Evolutionary conservation across 192 early-diverging fungal genomes (phyloP), one percentile per base, ranked within the genome.

Genomic region (Coemansia sp.): DNA sequence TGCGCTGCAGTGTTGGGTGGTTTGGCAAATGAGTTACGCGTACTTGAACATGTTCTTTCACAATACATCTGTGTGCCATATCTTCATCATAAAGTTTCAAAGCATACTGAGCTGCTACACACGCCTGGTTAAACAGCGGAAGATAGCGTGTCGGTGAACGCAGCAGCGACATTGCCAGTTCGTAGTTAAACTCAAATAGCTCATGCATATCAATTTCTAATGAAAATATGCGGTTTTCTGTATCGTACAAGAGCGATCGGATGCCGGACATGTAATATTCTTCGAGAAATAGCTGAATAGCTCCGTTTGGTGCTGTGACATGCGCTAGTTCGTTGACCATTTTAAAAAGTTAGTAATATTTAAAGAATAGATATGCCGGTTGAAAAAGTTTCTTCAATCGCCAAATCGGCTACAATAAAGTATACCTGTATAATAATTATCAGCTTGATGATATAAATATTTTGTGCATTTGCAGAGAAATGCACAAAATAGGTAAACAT

Each of bases 1-100:
- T 81, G 17, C 85, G 66, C 38, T 64, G 41, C 17, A 84, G 32
- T 39, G 67, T 49, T 17, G 69, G 70, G 19, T 73, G 64, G 23
- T 72, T 69, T 2, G 79, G 83, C 27, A 64, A 7, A 39, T 64
- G 62, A 1, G 23, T 54, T 12, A 64, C 41, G 4, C 62, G 62
- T 39, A 64, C 62, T 5, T 64, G 62, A 2, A 47, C 62, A 5
- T 23, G 14, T 32, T 58, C 38, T 3, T 62, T 57, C 27, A 62
- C 62, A 19, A 25, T 27, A 15, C 52, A 54, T n/a, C 19, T 25
- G 4, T 51, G 27, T 15, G 8, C 57, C 24, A 49, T 53, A 21
- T 23, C 9, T 12, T 32, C 6, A n/a, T 32, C n/a, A 0, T 29
- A 32, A 11, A 37, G 58, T 37, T 59, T 53, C 2, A 54, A 17